These are phyloP conservation scores for Clohesyomyces aquaticus DNA, from an alignment of 495 filamentous ascomycete species.

Conservation along the genomic window DNA sequence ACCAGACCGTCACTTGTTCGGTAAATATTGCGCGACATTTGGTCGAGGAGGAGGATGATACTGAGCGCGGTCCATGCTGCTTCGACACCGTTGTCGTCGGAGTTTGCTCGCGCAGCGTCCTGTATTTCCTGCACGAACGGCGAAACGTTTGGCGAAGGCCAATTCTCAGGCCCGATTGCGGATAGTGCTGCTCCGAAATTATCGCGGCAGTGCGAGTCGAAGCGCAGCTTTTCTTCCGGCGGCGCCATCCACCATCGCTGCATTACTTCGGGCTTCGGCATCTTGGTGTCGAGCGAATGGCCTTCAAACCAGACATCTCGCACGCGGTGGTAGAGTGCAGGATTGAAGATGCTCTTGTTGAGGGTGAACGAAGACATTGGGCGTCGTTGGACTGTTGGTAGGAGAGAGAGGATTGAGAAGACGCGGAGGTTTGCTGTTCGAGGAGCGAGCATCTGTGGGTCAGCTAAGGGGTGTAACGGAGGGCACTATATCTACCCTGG, in stretches of 20 bases:
- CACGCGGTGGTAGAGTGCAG: constrained; percentile 37
- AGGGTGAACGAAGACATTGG: constrained; percentile 40
- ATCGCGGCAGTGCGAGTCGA: constrained; percentile 42
- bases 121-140: constrained; percentile 47
- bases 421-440: background rate
- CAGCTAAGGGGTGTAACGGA: too few species aligned
- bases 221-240: constrained; percentile 41
- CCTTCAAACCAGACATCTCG: constrained; percentile 41
- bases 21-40: constrained; percentile 55
- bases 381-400: constrained; percentile 17
- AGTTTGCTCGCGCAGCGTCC: constrained; percentile 18
- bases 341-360: constrained; percentile 47
- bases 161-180: constrained; percentile 44
- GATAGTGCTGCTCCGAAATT: constrained; percentile 43
- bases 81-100: constrained; percentile 23
- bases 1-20: constrained; percentile 44
- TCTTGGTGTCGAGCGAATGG: constrained; percentile 15
- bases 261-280: constrained; percentile 10
- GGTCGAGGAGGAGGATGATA: constrained; percentile 54
- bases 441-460: background rate
- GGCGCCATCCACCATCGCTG: constrained; percentile 44
- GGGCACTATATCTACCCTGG: too few species aligned
- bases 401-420: background rate
- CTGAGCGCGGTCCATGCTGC: constrained; percentile 44
- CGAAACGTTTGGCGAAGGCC: constrained; percentile 43